A percentile compares a stretch with the other conserved stretches of the same genome.
Evolutionary conservation across 257 asterid genomes (phyloP).

Genomic region (Datura wrightii): DNA sequence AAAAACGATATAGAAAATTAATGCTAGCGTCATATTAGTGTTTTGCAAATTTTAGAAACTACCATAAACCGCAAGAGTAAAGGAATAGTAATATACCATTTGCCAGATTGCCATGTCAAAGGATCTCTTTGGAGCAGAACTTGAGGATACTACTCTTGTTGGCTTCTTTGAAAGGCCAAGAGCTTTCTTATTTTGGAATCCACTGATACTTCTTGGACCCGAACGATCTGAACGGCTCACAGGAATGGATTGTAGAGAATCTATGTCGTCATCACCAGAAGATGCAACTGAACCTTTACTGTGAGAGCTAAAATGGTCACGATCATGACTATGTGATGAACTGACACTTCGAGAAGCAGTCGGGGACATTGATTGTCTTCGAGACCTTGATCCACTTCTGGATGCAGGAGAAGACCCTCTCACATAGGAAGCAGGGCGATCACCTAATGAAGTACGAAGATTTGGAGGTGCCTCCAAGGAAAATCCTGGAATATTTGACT

Average conservation of each 20-base stretch:
- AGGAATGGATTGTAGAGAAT: slow-evolving; percentile 70
- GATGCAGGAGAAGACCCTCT: slow-evolving; percentile 98
- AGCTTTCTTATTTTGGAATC: slow-evolving; percentile 56
- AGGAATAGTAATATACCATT: slow-evolving; percentile 59
- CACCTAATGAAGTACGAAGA: slow-evolving; percentile 94
- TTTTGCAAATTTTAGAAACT: neutral
- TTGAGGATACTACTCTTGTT: slow-evolving; percentile 55
- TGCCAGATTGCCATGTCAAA: slow-evolving; percentile 84
- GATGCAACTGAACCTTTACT: slow-evolving; percentile 89
- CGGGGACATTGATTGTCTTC: slow-evolving; percentile 94
- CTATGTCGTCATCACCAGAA: slow-evolving; percentile 88
- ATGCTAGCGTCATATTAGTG: slow-evolving; percentile 6
- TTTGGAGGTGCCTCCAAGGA: slow-evolving; percentile 92
- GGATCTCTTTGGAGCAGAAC: slow-evolving; percentile 91
- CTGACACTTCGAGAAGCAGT: slow-evolving; percentile 81
- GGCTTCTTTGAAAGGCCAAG: slow-evolving; percentile 69
- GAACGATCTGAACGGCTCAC: slow-evolving; percentile 63
- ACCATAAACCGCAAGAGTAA: slow-evolving; percentile 22
- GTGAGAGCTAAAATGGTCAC: slow-evolving; percentile 70
- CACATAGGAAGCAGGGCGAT: slow-evolving; percentile 90
- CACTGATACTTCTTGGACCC: slow-evolving; percentile 54
- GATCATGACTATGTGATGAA: slow-evolving; percentile 77
- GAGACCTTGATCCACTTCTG: slow-evolving; percentile 71
- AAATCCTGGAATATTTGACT: slow-evolving; percentile 83
- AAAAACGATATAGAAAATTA: neutral